Evolutionary conservation across 2,329 filamentous ascomycete species (phyloP).

Genomic region (Xylaria sp.): DNA sequence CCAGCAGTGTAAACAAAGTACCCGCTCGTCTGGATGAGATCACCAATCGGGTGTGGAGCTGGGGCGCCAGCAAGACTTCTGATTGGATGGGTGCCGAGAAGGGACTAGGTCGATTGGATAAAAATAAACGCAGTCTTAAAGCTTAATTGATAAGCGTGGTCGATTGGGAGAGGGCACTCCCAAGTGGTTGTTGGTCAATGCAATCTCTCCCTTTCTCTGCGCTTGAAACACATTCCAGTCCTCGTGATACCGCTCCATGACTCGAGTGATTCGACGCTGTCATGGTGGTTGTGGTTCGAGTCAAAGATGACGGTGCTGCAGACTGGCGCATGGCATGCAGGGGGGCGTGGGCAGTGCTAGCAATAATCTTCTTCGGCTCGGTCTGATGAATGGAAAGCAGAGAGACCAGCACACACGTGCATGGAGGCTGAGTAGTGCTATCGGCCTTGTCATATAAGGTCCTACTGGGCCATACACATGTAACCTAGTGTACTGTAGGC

Average conservation of each 20-base stretch:
- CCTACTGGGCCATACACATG: no score
- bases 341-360: conserved; percentile 34
- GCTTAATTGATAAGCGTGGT: neutral
- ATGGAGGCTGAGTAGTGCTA: conserved; percentile 20
- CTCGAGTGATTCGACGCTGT: conserved; percentile 5
- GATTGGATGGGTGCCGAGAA: conserved; percentile 30
- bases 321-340: conserved; percentile 25
- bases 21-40: neutral
- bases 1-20: neutral
- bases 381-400: conserved; percentile 27
- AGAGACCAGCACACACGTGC: conserved; percentile 33
- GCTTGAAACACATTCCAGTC: conserved; percentile 1
- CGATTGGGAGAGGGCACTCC: neutral
- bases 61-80: neutral
- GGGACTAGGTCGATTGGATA: conserved; percentile 7
- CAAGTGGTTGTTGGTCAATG: conserved; percentile 20
- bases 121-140: conserved; percentile 22
- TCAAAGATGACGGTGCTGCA: conserved; percentile 15
- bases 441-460: neutral
- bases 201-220: conserved; percentile 7
- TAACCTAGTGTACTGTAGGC: no score
- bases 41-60: conserved; percentile 13
- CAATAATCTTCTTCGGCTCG: conserved; percentile 20
- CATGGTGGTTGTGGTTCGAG: neutral
- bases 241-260: neutral